These are phyloP conservation scores for Akanthomyces lecanii DNA, from an alignment of 2,329 filamentous ascomycete genomes.

Conservation along the genomic window DNA sequence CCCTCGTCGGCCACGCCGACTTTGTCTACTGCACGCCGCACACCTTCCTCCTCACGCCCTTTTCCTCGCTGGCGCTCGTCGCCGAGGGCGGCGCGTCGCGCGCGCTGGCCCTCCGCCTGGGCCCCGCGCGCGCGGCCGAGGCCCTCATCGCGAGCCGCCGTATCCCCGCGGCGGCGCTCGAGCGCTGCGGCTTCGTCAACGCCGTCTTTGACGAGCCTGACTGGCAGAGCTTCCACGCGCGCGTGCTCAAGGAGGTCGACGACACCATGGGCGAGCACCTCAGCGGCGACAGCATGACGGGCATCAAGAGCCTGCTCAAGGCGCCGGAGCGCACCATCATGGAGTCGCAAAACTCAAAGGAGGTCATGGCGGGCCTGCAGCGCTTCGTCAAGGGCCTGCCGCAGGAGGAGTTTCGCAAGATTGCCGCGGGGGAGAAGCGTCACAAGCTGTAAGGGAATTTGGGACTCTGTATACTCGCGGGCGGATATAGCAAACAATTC, in stretches of 20 bases:
- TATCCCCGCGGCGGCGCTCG: slow-evolving; percentile 68
- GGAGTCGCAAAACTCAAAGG: slow-evolving; percentile 72
- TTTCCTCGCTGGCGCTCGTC: slow-evolving; percentile 83
- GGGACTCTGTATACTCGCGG: not conserved
- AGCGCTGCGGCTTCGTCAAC: slow-evolving; percentile 78
- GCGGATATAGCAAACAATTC: not conserved
- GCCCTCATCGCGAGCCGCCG: slow-evolving; percentile 86
- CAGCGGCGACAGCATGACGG: slow-evolving; percentile 70
- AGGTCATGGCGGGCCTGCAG: slow-evolving; percentile 82
- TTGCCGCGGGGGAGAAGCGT: slow-evolving; percentile 84
- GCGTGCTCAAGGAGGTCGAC: slow-evolving; percentile 76
- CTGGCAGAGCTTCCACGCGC: slow-evolving; percentile 61
- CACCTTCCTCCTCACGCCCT: slow-evolving; percentile 85
- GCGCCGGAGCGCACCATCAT: slow-evolving; percentile 66
- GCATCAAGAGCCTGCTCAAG: slow-evolving; percentile 80
- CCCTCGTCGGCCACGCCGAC: slow-evolving; percentile 77
- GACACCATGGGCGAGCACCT: slow-evolving; percentile 76
- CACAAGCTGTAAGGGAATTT: slow-evolving; percentile 69
- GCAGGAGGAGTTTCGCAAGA: slow-evolving; percentile 81
- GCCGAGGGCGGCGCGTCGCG: slow-evolving; percentile 79
- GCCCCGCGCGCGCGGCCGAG: slow-evolving; percentile 80
- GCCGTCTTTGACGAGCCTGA: slow-evolving; percentile 68
- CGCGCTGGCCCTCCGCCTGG: slow-evolving; percentile 75
- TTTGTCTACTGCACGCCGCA: slow-evolving; percentile 85
- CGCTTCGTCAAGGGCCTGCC: slow-evolving; percentile 76